Conservation (phyloP, 495 filamentous ascomycete species). For the Aspergillus nanangensis region DNA sequence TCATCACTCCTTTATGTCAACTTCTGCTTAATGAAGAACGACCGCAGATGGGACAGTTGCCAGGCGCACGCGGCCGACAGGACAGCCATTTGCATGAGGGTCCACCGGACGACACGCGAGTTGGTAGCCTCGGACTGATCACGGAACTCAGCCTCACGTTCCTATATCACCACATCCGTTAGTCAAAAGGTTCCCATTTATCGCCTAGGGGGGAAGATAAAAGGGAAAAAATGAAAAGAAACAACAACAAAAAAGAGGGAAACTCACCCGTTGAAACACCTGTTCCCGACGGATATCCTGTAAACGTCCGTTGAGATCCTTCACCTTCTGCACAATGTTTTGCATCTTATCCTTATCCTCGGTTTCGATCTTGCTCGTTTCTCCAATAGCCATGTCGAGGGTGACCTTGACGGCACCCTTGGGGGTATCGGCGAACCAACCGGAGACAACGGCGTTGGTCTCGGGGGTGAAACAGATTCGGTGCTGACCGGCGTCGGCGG, state of each 20-base stretch:
- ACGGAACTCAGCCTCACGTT: conserved; percentile 96
- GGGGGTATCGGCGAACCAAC: conserved; percentile 65
- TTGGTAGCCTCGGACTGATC: conserved; percentile 96
- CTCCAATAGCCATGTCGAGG: conserved; percentile 91
- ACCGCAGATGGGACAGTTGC: conserved; percentile 91
- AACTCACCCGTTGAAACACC: conserved; percentile 87
- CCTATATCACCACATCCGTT: conserved; percentile 43
- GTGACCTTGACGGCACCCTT: conserved; percentile 75
- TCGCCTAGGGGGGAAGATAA: neutral
- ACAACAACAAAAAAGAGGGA: neutral
- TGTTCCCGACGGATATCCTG: conserved; percentile 91
- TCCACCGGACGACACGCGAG: conserved; percentile 89
- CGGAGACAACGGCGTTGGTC: conserved; percentile 52
- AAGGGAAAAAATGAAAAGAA: neutral
- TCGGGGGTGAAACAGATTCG: conserved; percentile 87
- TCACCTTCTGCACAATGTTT: conserved; percentile 85
- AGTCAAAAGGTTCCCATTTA: neutral
- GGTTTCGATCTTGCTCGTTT: conserved; percentile 91
- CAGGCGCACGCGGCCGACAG: conserved; percentile 90
- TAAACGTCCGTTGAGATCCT: conserved; percentile 82
- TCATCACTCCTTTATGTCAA: conserved; percentile 50
- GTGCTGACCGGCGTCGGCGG: conserved; percentile 91
- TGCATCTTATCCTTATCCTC: conserved; percentile 90
- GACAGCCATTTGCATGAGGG: conserved; percentile 83
- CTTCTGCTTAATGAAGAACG: conserved; percentile 99